These are phyloP conservation scores for Verticillium dahliae DNA, from an alignment of 2,329 filamentous ascomycete species.

Conservation along the genomic window DNA sequence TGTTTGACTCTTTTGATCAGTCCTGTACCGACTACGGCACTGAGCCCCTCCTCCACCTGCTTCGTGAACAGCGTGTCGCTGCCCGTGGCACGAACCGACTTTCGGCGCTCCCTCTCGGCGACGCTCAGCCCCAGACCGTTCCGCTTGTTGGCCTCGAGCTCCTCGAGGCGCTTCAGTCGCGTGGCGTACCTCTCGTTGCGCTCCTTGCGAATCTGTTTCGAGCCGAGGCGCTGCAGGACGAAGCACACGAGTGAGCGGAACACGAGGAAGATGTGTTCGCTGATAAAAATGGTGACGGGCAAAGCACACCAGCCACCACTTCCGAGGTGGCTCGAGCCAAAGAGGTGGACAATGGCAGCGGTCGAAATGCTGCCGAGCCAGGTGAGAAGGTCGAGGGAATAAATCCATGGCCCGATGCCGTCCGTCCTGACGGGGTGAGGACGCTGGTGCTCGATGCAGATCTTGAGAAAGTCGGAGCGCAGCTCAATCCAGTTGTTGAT, in stretches of 20 bases:
- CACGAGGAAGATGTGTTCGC: conserved; percentile 65
- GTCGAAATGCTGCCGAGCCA: conserved; percentile 70
- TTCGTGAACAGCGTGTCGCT: conserved; percentile 33
- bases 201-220: conserved; percentile 31
- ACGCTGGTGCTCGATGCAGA: conserved; percentile 66
- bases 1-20: conserved; percentile 24
- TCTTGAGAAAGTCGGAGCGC: conserved; percentile 70
- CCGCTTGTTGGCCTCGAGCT: conserved; percentile 31
- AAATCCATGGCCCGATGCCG: conserved; percentile 68
- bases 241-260: conserved; percentile 38
- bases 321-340: conserved; percentile 48
- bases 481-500: conserved; percentile 75
- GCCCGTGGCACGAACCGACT: conserved; percentile 24
- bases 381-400: conserved; percentile 60
- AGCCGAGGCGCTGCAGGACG: conserved; percentile 29
- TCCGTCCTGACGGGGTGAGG: conserved; percentile 64
- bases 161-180: conserved; percentile 28
- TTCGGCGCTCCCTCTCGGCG: conserved; percentile 29
- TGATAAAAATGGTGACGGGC: conserved; percentile 64
- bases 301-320: conserved; percentile 58
- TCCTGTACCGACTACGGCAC: conserved; percentile 23
- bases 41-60: conserved; percentile 31
- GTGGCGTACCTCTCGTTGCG: conserved; percentile 29
- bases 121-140: conserved; percentile 23
- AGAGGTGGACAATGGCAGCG: conserved; percentile 68